A percentile compares a stretch with the other conserved stretches of the same genome.
Evolutionary conservation across 176 grass and related monocot species (phyloP).

Genomic region (Bolboschoenus planiculmis): DNA sequence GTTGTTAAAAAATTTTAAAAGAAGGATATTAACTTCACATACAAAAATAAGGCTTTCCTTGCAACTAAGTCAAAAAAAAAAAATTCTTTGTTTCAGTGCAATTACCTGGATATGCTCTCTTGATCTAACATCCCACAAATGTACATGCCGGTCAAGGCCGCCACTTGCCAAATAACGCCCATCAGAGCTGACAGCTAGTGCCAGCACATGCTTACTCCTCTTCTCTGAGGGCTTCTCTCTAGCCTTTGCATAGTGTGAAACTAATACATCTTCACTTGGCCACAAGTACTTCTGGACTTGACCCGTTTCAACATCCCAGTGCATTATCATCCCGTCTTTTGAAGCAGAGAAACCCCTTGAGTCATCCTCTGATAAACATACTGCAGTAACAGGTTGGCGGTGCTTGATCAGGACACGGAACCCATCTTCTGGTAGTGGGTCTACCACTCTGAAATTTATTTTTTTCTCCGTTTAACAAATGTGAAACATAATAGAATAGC

Average conservation of each 20-base stretch:
- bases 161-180: slow-evolving; percentile 66
- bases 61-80: neutral
- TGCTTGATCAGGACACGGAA: slow-evolving; percentile 65
- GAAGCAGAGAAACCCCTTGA: slow-evolving; percentile 71
- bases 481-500: neutral
- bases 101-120: slow-evolving; percentile 65
- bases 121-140: slow-evolving; percentile 85
- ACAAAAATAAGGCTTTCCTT: neutral
- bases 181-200: slow-evolving; percentile 73
- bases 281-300: slow-evolving; percentile 69
- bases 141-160: slow-evolving; percentile 67
- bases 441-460: slow-evolving; percentile 44
- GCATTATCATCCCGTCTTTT: slow-evolving; percentile 69
- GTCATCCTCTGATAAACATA: slow-evolving; percentile 60
- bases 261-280: slow-evolving; percentile 62
- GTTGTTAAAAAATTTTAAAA: no score
- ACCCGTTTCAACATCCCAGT: slow-evolving; percentile 78
- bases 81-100: neutral
- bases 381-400: slow-evolving; percentile 56
- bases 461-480: neutral
- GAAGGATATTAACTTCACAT: neutral
- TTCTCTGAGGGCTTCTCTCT: slow-evolving; percentile 42
- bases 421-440: slow-evolving; percentile 43
- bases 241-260: slow-evolving; percentile 69
- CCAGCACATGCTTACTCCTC: slow-evolving; percentile 57